A percentile compares a stretch with the other conserved stretches of the same genome.
These are phyloP conservation scores for Lactifluus hygrophoroides DNA, from an alignment of 768 basidiomycete genomes.

Conservation along the genomic window DNA sequence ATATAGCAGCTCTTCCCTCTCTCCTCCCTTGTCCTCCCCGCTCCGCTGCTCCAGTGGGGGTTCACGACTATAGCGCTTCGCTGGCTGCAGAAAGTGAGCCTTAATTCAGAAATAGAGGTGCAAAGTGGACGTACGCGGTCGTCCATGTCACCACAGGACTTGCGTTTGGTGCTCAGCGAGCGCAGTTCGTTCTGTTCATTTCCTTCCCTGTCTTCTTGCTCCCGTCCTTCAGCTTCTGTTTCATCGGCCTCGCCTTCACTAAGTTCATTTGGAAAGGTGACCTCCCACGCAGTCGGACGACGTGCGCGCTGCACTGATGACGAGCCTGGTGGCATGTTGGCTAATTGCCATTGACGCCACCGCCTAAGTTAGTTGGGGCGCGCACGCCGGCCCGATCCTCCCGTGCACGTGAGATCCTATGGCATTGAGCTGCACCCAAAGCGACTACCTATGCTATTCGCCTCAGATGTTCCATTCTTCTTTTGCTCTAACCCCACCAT, in stretches of 20 bases:
- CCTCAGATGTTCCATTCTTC: too few species aligned
- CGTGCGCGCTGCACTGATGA: background rate
- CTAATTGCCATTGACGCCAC: too few species aligned
- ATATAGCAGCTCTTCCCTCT: background rate
- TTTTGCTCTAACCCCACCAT: too few species aligned
- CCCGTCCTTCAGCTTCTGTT: background rate
- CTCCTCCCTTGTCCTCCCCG: background rate
- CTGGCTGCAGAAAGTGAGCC: too few species aligned
- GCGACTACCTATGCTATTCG: too few species aligned
- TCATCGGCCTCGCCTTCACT: background rate
- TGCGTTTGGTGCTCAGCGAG: background rate
- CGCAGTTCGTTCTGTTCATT: background rate
- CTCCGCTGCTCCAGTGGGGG: background rate
- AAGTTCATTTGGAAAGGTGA: slow-evolving; percentile 42
- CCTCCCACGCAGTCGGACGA: slow-evolving; percentile 43
- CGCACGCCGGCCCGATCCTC: too few species aligned
- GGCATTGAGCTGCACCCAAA: too few species aligned
- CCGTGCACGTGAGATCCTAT: too few species aligned
- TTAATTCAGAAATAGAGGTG: background rate
- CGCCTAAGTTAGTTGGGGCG: too few species aligned
- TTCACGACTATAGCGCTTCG: background rate
- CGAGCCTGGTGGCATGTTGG: background rate
- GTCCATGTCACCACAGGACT: background rate
- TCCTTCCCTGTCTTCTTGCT: background rate
- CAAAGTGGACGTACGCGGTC: background rate